These are phyloP conservation scores for Ophiosphaerella korrae DNA, from an alignment of 2,329 filamentous ascomycete genomes.

Conservation along the genomic window DNA sequence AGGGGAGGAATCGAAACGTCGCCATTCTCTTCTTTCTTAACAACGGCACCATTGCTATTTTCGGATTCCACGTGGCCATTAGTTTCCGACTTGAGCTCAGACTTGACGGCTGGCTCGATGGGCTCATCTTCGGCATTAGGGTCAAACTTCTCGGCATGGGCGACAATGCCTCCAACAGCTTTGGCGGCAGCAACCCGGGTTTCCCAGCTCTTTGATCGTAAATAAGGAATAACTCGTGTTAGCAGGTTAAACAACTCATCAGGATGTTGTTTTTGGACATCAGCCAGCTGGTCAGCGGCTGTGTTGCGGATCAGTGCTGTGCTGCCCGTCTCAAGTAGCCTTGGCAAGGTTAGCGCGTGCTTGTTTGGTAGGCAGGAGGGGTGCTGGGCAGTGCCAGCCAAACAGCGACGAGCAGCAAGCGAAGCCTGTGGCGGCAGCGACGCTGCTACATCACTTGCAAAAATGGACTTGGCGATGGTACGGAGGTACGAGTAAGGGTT, in stretches of 20 bases:
- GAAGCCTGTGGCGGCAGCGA: not conserved
- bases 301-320: conserved; percentile 96
- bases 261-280: conserved; percentile 97
- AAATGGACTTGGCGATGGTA: not conserved
- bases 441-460: not conserved
- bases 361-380: not conserved
- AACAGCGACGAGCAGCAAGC: not conserved
- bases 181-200: conserved; percentile 91
- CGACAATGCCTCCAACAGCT: conserved; percentile 90
- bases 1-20: conserved; percentile 48
- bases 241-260: conserved; percentile 97
- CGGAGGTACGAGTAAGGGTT: conserved; percentile 12
- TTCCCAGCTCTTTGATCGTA: conserved; percentile 96
- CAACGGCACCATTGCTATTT: conserved; percentile 46
- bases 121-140: conserved; percentile 78
- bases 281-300: conserved; percentile 92
- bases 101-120: conserved; percentile 60
- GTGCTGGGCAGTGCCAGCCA: not conserved
- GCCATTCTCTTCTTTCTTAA: conserved; percentile 59
- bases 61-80: conserved; percentile 64
- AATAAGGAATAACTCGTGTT: conserved; percentile 90
- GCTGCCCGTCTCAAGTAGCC: conserved; percentile 95
- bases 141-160: conserved; percentile 85
- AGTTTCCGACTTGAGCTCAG: conserved; percentile 42
- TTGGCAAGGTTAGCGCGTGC: conserved; percentile 50